Conservation (phyloP, 371 early-diverging fungal species). For the Thermomucor indicae-seudaticae region DNA sequence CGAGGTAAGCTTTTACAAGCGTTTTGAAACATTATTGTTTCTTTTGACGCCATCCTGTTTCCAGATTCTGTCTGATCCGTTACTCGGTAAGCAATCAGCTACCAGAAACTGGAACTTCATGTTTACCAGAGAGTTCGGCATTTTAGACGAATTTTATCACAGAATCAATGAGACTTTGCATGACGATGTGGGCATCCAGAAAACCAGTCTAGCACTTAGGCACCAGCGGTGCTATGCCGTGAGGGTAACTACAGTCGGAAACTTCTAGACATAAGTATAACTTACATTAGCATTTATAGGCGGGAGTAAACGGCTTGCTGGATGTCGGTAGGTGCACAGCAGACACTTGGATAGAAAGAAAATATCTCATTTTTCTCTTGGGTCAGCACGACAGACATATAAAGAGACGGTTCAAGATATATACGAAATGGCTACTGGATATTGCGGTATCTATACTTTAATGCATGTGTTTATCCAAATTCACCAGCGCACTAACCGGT, state of each 20-base stretch:
- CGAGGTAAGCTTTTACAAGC: slow-evolving; percentile 9
- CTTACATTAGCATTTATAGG: slow-evolving; percentile 13
- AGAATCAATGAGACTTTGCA: slow-evolving; percentile 56
- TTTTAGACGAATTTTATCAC: no score
- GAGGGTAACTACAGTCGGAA: slow-evolving; percentile 38
- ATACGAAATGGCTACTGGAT: slow-evolving; percentile 62
- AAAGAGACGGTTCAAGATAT: slow-evolving; percentile 83
- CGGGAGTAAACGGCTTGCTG: slow-evolving; percentile 82
- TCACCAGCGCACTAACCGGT: not conserved
- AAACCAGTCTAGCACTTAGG: slow-evolving; percentile 67
- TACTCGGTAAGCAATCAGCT: slow-evolving; percentile 14
- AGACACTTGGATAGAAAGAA: not conserved
- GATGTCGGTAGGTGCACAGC: slow-evolving; percentile 72
- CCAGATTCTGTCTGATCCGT: slow-evolving; percentile 23
- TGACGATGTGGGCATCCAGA: slow-evolving; percentile 66
- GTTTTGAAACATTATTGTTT: not conserved
- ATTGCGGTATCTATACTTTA: slow-evolving; percentile 40
- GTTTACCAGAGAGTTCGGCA: no score
- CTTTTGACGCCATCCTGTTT: not conserved
- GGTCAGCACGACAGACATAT: slow-evolving; percentile 73
- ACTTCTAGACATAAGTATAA: not conserved
- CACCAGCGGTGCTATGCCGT: slow-evolving; percentile 86
- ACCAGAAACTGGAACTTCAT: no score
- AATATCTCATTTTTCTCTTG: not conserved
- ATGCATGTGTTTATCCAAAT: not conserved